Percentiles rank a stretch among this genome's conserved stretches.
These are phyloP conservation scores for Aspergillus funiculosus DNA, from an alignment of 495 filamentous ascomycete species.

Conservation along the genomic window DNA sequence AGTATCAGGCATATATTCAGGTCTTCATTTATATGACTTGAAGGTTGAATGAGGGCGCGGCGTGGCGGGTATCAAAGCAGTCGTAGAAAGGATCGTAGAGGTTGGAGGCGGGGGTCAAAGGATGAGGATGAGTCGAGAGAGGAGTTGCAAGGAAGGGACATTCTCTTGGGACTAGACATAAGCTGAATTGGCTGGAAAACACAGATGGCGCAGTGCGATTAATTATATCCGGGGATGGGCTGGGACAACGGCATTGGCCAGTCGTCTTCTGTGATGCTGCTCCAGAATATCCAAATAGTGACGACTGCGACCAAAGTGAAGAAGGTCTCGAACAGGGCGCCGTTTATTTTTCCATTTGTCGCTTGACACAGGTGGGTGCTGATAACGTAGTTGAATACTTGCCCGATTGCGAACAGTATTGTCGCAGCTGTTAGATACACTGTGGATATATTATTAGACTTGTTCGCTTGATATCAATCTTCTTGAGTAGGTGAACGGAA, in stretches of 20 bases:
- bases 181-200: no score
- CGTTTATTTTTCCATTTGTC: slow-evolving; percentile 80
- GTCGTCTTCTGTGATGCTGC: slow-evolving; percentile 97
- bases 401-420: slow-evolving; percentile 81
- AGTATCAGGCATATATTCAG: background rate
- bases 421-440: slow-evolving; percentile 71
- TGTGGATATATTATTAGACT: slow-evolving; percentile 28
- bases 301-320: slow-evolving; percentile 82
- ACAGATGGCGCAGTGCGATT: no score
- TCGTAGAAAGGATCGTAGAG: slow-evolving; percentile 7
- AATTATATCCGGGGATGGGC: slow-evolving; percentile 41
- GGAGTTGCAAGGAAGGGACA: background rate
- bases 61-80: slow-evolving; percentile 6
- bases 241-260: slow-evolving; percentile 66
- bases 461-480: background rate
- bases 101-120: background rate
- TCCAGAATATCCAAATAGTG: slow-evolving; percentile 92
- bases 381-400: slow-evolving; percentile 92
- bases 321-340: slow-evolving; percentile 85
- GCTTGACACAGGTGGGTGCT: slow-evolving; percentile 84
- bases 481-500: slow-evolving; percentile 21
- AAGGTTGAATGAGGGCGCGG: background rate
- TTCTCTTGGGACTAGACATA: background rate
- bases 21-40: background rate
- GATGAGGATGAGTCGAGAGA: background rate